A percentile compares a stretch with the other conserved stretches of the same genome.
Evolutionary conservation across 805 yeast species (phyloP).

Genomic region (Wickerhamomyces rabaulensis): DNA sequence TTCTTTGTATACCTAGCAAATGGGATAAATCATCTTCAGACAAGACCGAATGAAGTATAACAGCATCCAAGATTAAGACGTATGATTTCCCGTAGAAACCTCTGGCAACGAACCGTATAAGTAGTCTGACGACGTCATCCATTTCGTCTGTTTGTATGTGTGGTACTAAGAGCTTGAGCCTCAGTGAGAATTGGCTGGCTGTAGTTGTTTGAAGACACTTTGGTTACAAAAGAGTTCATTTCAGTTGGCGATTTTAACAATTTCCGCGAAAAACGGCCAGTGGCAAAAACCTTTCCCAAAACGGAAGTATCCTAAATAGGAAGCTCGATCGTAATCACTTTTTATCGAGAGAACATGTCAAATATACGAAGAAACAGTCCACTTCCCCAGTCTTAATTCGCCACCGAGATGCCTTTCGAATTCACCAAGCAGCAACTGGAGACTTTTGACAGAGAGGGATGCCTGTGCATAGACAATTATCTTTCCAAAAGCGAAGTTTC

Average conservation of each 20-base stretch:
- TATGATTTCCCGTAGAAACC: slow-evolving; percentile 86
- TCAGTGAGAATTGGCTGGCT: no score
- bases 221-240: not conserved
- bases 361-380: no score
- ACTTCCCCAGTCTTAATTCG: not conserved
- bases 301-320: not conserved
- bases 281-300: not conserved
- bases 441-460: slow-evolving; percentile 50
- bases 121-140: slow-evolving; percentile 35
- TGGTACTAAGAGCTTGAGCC: not conserved
- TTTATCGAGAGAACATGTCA: not conserved
- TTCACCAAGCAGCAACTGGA: slow-evolving; percentile 42
- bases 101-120: slow-evolving; percentile 75
- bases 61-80: slow-evolving; percentile 80
- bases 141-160: slow-evolving; percentile 13
- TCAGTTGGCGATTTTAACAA: not conserved
- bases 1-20: slow-evolving; percentile 76
- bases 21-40: slow-evolving; percentile 88
- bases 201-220: not conserved
- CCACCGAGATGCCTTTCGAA: not conserved
- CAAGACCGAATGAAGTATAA: slow-evolving; percentile 80
- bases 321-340: not conserved
- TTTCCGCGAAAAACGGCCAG: not conserved
- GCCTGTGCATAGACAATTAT: slow-evolving; percentile 54
- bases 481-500: slow-evolving; percentile 37